Conservation (phyloP, 2,329 filamentous ascomycete species). For the Diaporthe ampelina region DNA sequence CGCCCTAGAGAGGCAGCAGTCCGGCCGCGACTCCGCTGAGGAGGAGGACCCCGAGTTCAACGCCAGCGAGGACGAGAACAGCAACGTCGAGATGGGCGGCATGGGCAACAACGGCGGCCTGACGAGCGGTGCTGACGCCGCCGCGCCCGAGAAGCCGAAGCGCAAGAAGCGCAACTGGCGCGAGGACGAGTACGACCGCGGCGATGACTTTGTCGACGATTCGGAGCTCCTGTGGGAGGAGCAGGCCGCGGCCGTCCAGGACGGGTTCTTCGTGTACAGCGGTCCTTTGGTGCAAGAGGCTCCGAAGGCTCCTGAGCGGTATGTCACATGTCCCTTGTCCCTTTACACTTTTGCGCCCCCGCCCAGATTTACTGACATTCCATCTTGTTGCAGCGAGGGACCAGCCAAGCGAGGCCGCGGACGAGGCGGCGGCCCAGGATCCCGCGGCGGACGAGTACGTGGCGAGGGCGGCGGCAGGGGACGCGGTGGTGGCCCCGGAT, state of each 20-base stretch:
- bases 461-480: slow-evolving; percentile 58
- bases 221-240: slow-evolving; percentile 96
- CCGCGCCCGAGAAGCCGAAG: slow-evolving; percentile 70
- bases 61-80: slow-evolving; percentile 74
- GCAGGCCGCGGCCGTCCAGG: slow-evolving; percentile 91
- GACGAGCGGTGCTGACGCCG: slow-evolving; percentile 74
- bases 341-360: background rate
- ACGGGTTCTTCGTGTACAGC: slow-evolving; percentile 98
- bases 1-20: slow-evolving; percentile 82
- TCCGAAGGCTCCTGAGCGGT: slow-evolving; percentile 76
- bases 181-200: slow-evolving; percentile 86
- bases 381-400: slow-evolving; percentile 67
- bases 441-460: slow-evolving; percentile 58
- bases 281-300: slow-evolving; percentile 90
- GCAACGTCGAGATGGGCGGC: slow-evolving; percentile 90
- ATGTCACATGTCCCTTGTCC: slow-evolving; percentile 50
- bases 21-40: slow-evolving; percentile 64
- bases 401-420: slow-evolving; percentile 75
- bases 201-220: slow-evolving; percentile 91
- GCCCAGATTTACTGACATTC: slow-evolving; percentile 57
- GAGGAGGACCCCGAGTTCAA: slow-evolving; percentile 39
- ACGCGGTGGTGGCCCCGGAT: slow-evolving; percentile 72
- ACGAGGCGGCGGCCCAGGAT: slow-evolving; percentile 59
- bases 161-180: slow-evolving; percentile 87
- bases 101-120: slow-evolving; percentile 66